Evolutionary conservation across 192 early-diverging fungal species (phyloP), one percentile per base, ranked within the genome.

Genomic region (Backusella morwellensis): DNA sequence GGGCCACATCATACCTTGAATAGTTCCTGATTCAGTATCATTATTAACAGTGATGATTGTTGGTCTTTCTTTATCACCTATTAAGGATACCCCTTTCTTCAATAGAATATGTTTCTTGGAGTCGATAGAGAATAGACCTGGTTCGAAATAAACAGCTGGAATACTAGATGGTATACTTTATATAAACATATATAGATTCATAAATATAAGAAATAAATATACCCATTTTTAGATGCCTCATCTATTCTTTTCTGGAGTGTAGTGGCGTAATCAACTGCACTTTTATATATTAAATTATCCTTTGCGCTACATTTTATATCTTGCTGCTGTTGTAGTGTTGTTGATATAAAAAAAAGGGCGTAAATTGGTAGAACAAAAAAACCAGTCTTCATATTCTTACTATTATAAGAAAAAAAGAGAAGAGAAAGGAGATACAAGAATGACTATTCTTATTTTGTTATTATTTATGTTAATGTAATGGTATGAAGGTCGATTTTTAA

Each of bases 171-270:
- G 0, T 26, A 3, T 59, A 59, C 26, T 59, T n/a, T 23, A 59
- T 59, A 26, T 12, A 59, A 59, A 59, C 54, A 59, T 59, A 26
- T 59, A 59, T n/a, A 54, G 19, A 59, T 23, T 59, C 3, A 23
- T 26, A 23, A 59, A 59, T 23, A 50, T 17, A 50, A 50, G 8
- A 59, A 26, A 40, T 7, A 9, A 26, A 59, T 59, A 11, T 26
- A 59, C 54, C 23, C 54, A 23, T 59, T 59, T 73, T 36, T 67
- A 35, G 26, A 29, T 9, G 70, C 70, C 15, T 78, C 40, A 35
- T 72, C 52, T 12, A 78, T 73, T 4, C 44, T 50, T 34, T 66
- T 40, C 66, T 73, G 70, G 14, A 78, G 59, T 21, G 38, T 38
- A n/a, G n/a, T 42, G 15, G 73, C 14, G n/a, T 70, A 70, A 15